These are phyloP conservation scores for Ophiocordyceps australis DNA, from an alignment of 2,329 filamentous ascomycete species.

Conservation along the genomic window DNA sequence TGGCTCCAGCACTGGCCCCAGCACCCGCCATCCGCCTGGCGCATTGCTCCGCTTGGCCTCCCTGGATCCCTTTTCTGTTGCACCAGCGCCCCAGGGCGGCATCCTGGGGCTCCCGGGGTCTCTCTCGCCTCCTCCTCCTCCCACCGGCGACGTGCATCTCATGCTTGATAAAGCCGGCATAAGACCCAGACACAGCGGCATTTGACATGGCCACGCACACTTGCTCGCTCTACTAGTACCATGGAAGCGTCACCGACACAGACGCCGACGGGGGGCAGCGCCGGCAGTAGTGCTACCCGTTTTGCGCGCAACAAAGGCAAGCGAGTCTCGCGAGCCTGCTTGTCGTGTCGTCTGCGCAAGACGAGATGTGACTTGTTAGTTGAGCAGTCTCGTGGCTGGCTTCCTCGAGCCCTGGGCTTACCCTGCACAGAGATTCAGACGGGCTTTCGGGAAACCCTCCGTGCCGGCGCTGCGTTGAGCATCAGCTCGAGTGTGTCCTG, in stretches of 20 bases:
- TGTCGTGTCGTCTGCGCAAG: constrained; percentile 13
- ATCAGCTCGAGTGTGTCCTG: constrained; percentile 18
- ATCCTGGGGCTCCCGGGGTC: background rate
- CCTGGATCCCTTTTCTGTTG: no score
- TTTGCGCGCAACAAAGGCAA: constrained; percentile 7
- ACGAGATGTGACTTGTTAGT: constrained; percentile 14
- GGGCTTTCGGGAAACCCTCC: constrained; percentile 16
- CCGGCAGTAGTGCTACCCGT: no score
- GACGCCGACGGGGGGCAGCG: constrained; percentile 4
- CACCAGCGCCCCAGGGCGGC: no score
- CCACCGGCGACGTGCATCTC: no score
- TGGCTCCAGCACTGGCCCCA: constrained; percentile 1
- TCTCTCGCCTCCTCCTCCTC: background rate
- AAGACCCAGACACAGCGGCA: no score
- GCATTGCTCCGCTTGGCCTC: no score
- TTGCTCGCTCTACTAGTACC: background rate
- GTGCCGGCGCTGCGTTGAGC: constrained; percentile 18
- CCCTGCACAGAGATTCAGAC: constrained; percentile 10
- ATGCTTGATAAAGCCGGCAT: no score
- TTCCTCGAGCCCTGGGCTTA: no score
- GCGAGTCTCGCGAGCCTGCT: constrained; percentile 12
- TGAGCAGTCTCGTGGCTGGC: background rate
- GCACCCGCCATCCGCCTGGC: no score
- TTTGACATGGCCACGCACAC: background rate
- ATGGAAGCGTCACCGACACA: constrained; percentile 4